Conservation (phyloP, 169 alveolate species). For the Plasmodium coatneyi region DNA sequence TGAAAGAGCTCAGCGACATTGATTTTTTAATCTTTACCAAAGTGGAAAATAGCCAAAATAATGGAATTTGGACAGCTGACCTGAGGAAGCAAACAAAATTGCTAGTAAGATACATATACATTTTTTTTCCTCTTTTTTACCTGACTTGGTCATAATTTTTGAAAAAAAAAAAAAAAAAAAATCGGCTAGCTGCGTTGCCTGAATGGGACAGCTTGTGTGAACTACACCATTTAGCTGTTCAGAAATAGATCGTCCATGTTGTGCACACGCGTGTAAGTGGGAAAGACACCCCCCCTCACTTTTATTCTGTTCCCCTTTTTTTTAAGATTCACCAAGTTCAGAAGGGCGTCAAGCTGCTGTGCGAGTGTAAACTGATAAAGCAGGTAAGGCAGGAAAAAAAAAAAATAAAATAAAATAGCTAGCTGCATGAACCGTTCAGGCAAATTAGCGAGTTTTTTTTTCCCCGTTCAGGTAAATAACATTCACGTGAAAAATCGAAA, state of each 20-base stretch:
- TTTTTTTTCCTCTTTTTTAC: neutral
- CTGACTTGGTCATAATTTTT: neutral
- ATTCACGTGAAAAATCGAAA: conserved; percentile 92
- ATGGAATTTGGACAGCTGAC: conserved; percentile 94
- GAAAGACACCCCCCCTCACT: neutral
- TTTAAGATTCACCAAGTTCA: conserved; percentile 90
- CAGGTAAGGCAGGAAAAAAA: conserved; percentile 28
- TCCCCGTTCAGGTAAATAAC: conserved; percentile 80
- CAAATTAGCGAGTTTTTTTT: neutral
- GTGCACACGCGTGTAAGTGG: neutral
- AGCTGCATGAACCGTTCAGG: conserved; percentile 10
- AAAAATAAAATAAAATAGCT: neutral
- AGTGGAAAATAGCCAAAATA: conserved; percentile 92
- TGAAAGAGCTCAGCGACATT: conserved; percentile 86
- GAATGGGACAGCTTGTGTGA: neutral
- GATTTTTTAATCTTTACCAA: conserved; percentile 92
- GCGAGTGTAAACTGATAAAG: conserved; percentile 89
- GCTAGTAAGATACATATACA: conserved; percentile 62
- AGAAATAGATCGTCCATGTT: neutral
- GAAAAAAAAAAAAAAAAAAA: too few species aligned
- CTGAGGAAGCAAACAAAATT: conserved; percentile 90
- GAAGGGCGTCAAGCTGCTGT: conserved; percentile 87
- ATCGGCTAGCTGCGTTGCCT: neutral
- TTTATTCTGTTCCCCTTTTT: neutral
- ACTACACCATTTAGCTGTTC: neutral